Evolutionary conservation across 805 yeast genomes (phyloP), one percentile per base, ranked within the genome.

Genomic region (Hanseniaspora vineae): DNA sequence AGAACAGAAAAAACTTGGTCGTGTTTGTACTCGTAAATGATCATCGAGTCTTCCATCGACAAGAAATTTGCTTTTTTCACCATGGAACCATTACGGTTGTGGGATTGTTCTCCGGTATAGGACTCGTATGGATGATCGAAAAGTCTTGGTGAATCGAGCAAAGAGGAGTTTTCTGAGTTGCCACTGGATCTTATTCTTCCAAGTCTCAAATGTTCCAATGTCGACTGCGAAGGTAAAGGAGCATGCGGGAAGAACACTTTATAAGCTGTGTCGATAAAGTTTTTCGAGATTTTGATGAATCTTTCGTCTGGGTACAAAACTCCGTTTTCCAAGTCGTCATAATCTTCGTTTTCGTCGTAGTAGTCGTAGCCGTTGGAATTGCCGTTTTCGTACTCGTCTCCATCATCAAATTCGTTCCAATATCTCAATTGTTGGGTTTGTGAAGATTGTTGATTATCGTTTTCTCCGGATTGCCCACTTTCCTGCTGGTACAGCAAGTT

Each of bases 361-460:
- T 55, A 40, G 29, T 46, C 50, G 13, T 43, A 51, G 46, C 51
- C 42, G 32, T 47, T n/a, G 49, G 50, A 55, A 33, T 53, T 53
- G 2, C 49, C 49, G 17, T 46, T 52, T 2, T 37, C 49, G 9
- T 42, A 60, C 31, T 60, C 61, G 1, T 57, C 64, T 29, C 52
- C 56, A 45, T 59, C 62, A 48, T 62, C 66, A 48, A 62, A 61
- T 50, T 62, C 66, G 49, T 62, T 62, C 66, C 66, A 62, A 44
- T 62, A 62, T 31, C 65, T 50, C 4, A 55, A 46, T 44, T 48
- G 12, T 31, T 15, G 8, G 19, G 44, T 42, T 49, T 18, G 17
- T 45, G 20, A 44, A 35, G 15, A 35, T 47, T n/a, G 43, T 45
- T 8, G 39, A 20, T 18, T 42, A 29, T 17, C 40, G 19, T 20